Percentiles rank a stretch among this genome's conserved stretches.
Evolutionary conservation across 2,329 filamentous ascomycete species (phyloP).

Genomic region (Hypocreales sp.): DNA sequence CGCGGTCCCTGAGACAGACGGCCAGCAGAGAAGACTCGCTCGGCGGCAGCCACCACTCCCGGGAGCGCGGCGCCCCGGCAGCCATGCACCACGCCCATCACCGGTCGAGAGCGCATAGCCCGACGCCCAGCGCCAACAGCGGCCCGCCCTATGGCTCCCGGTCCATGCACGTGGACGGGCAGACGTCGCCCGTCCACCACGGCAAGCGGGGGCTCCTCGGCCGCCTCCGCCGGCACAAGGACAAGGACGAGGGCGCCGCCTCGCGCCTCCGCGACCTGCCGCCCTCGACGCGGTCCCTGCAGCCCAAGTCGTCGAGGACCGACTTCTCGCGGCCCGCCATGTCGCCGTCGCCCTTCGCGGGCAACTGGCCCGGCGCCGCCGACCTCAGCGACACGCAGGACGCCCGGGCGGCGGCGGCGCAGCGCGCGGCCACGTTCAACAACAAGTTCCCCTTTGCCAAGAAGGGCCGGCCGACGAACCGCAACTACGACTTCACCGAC

Average conservation of each 20-base stretch:
- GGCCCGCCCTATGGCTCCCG: slow-evolving; percentile 37
- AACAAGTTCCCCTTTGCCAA: slow-evolving; percentile 50
- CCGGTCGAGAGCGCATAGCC: slow-evolving; percentile 56
- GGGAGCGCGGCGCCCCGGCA: slow-evolving; percentile 34
- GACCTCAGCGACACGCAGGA: slow-evolving; percentile 16
- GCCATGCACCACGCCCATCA: slow-evolving; percentile 31
- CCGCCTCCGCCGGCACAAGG: slow-evolving; percentile 34
- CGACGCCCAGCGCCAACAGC: slow-evolving; percentile 62
- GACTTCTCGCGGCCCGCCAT: slow-evolving; percentile 26
- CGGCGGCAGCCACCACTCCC: slow-evolving; percentile 28
- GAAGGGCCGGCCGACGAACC: slow-evolving; percentile 30
- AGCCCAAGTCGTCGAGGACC: slow-evolving; percentile 30
- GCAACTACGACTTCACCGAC: slow-evolving; percentile 34
- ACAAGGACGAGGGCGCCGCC: slow-evolving; percentile 33
- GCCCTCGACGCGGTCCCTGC: slow-evolving; percentile 36
- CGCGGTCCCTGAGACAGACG: slow-evolving; percentile 51
- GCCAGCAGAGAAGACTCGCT: slow-evolving; percentile 55
- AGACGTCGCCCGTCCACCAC: slow-evolving; percentile 42
- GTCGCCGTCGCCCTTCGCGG: slow-evolving; percentile 20
- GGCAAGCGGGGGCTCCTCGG: slow-evolving; percentile 35
- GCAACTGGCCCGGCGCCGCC: slow-evolving; percentile 12
- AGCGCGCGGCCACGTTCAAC: slow-evolving; percentile 38
- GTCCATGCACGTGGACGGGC: slow-evolving; percentile 32
- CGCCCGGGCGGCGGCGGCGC: slow-evolving; percentile 7
- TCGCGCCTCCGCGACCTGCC: slow-evolving; percentile 31